Evolutionary conservation across 2,329 filamentous ascomycete species (phyloP).

Genomic region (Pyricularia grisea): DNA sequence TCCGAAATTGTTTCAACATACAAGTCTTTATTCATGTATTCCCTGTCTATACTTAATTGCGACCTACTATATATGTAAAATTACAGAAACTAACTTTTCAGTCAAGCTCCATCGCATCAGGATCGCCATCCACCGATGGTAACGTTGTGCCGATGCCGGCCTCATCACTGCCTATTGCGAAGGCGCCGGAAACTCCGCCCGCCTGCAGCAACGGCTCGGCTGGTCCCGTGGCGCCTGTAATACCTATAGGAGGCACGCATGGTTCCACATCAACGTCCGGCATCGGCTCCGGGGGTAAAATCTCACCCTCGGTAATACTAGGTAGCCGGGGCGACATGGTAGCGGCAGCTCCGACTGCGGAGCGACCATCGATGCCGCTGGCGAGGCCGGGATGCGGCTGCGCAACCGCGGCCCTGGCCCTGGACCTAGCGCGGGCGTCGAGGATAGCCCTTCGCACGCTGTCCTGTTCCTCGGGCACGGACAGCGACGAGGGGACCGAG

Average conservation of each 20-base stretch:
- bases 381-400: not conserved
- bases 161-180: not conserved
- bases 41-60: not conserved
- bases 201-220: not conserved
- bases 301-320: not conserved
- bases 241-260: not conserved
- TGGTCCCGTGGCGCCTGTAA: not conserved
- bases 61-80: not conserved
- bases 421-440: conserved; percentile 61
- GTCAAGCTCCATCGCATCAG: conserved; percentile 1
- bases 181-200: not conserved
- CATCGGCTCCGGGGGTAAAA: not conserved
- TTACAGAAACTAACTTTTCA: not conserved
- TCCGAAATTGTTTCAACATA: not conserved
- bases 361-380: conserved; percentile 9
- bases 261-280: not conserved
- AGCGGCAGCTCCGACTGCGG: not conserved
- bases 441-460: conserved; percentile 75
- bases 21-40: not conserved
- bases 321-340: not conserved
- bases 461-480: conserved; percentile 64
- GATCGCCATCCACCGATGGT: not conserved
- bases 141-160: not conserved
- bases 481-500: conserved; percentile 65
- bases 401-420: conserved; percentile 51